Evolutionary conservation across 106 monocot species (phyloP), one percentile per base, ranked within the genome.

Genomic region (Dioscorea alata): DNA sequence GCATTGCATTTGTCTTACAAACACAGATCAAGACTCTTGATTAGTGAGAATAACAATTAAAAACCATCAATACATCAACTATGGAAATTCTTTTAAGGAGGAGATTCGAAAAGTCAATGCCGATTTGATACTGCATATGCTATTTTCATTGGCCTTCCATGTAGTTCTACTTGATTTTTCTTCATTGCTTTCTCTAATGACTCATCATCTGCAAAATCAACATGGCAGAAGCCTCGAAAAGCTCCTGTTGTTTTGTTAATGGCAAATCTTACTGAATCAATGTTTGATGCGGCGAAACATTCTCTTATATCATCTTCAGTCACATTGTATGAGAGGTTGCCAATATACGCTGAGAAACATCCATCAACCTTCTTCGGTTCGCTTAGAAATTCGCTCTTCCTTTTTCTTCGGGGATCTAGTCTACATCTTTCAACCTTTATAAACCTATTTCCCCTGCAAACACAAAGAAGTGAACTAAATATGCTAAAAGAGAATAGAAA

Each of bases 201-300:
- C 21, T 83, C 78, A 24, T 86, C 90, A 15, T 90, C 86, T 12
- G 77, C 78, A 50, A 90, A 90, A 76, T 90, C 90, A 6, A 86
- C 35, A 25, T 90, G 90, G 20, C 83, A 73, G 54, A 90, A 90
- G 16, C 86, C 90, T 2, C 83, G 66, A 24, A 83, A 83, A 15
- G 28, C 57, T 59, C 83, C 86, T 0, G 83, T 90, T 2, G 23
- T 80, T 57, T 86, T 86, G 70, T 86, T 74, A 1, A 73, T 12
- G 0, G 86, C 86, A 64, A 90, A 80, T 63, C 90, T 80, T 67
- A 90, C 50, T 9, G 86, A 83, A 33, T 54, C 66, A 50, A 90
- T 86, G 22, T 81, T 90, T 21, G 80, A 86, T 48, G 48, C 28
- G 21, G 64, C 59, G 18, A 86, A 83, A 64, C 59, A 73, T 8